phyloP scores from a whole-genome alignment of 495 filamentous ascomycete species.

The Aspergillus sparsus region DNA sequence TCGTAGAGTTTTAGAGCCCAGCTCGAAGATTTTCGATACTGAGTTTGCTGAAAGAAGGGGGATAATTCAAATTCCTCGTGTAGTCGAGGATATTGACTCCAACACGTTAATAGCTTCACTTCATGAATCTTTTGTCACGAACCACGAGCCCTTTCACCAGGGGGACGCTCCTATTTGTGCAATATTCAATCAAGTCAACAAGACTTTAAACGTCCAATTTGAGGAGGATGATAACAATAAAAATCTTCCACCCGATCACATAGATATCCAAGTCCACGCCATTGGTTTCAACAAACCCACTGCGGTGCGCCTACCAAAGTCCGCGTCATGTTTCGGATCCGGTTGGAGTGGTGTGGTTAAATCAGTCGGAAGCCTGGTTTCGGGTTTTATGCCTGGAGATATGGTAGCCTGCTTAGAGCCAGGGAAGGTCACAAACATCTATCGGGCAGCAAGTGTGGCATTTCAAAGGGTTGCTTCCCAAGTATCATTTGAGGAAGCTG shows the following conservation, averaged over 20 bases:
- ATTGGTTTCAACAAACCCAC: constrained; percentile 48
- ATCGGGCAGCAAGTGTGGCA: constrained; percentile 18
- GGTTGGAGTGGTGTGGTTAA: constrained; percentile 49
- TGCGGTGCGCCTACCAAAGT: constrained; percentile 30
- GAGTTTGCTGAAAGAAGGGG: constrained; percentile 32
- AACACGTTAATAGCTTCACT: constrained; percentile 17
- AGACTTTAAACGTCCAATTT: constrained; percentile 9
- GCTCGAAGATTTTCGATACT: constrained; percentile 11
- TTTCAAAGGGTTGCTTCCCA: constrained; percentile 29
- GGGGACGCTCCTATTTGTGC: constrained; percentile 15
- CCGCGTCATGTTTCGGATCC: constrained; percentile 32
- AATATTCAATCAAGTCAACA: background rate
- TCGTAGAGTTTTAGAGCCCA: constrained; percentile 16
- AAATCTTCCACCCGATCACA: constrained; percentile 19
- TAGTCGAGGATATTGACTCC: constrained; percentile 19
- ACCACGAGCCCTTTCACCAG: constrained; percentile 21
- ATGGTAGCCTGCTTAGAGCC: constrained; percentile 43
- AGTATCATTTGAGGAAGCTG: constrained; percentile 25
- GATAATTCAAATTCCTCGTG: constrained; percentile 26
- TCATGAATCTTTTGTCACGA: background rate
- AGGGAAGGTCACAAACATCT: constrained; percentile 24
- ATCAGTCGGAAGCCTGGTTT: constrained; percentile 28
- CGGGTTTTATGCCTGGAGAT: constrained; percentile 42
- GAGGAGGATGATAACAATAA: background rate
- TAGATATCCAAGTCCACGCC: constrained; percentile 33